A percentile compares a stretch with the other conserved stretches of the same genome.
Conservation (phyloP, 2,329 filamentous ascomycete genomes). For the Xylariaceae sp. region DNA sequence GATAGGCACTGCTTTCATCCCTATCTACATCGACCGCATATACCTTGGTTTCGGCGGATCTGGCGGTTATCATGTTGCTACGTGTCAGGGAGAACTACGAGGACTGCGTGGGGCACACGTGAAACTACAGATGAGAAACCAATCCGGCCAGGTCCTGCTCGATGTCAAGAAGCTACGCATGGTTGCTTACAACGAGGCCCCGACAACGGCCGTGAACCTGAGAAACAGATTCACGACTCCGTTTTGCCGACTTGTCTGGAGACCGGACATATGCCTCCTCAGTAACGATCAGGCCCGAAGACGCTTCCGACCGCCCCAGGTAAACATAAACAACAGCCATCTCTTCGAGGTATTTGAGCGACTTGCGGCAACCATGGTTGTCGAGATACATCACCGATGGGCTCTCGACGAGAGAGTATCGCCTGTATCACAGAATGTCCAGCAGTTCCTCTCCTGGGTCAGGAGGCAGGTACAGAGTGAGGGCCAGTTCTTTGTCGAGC, state of each 20-base stretch:
- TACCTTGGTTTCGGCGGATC: background rate
- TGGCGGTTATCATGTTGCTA: background rate
- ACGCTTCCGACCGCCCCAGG: too few species aligned
- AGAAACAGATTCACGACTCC: background rate
- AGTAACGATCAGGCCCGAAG: too few species aligned
- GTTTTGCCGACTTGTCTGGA: constrained; percentile 4
- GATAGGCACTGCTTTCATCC: background rate
- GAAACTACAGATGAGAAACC: background rate
- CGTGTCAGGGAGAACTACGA: background rate
- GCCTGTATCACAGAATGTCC: too few species aligned
- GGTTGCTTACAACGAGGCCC: background rate
- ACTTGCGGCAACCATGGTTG: too few species aligned
- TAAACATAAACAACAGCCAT: too few species aligned
- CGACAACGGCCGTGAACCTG: background rate
- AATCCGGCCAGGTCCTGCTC: background rate
- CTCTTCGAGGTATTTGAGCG: too few species aligned
- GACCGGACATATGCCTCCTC: constrained; percentile 3
- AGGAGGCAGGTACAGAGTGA: too few species aligned
- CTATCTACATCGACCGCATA: constrained; percentile 1
- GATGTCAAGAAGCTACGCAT: constrained; percentile 1
- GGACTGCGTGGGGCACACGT: background rate
- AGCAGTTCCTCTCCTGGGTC: too few species aligned
- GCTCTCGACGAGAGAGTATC: too few species aligned
- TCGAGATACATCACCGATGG: too few species aligned
- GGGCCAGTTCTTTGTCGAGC: too few species aligned